These are phyloP conservation scores for Candida multigemmis DNA, from an alignment of 805 yeast species.

Conservation along the genomic window DNA sequence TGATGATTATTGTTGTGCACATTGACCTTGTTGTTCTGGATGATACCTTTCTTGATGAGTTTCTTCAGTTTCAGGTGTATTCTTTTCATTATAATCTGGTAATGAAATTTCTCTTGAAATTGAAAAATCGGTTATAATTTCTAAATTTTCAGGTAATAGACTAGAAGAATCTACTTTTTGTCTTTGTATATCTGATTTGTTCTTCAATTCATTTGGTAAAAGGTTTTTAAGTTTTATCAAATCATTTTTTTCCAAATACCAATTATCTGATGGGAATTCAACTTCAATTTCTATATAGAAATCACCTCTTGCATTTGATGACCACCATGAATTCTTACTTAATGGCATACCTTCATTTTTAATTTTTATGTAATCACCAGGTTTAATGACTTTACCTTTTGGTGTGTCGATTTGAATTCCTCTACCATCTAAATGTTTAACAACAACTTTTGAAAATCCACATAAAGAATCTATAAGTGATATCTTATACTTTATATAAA, in stretches of 20 bases:
- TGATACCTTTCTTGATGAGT: background rate
- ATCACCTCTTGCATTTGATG: constrained; percentile 45
- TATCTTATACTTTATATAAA: constrained; percentile 50
- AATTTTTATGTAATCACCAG: constrained; percentile 60
- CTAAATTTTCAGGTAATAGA: constrained; percentile 28
- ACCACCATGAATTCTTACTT: constrained; percentile 17
- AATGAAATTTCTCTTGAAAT: constrained; percentile 14
- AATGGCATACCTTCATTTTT: constrained; percentile 81
- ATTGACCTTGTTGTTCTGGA: background rate
- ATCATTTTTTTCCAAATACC: constrained; percentile 75
- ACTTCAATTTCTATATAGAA: constrained; percentile 62
- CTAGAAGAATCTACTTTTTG: constrained; percentile 16
- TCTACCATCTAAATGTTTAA: constrained; percentile 76
- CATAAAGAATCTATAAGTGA: constrained; percentile 76
- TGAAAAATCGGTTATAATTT: constrained; percentile 24
- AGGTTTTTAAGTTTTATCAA: constrained; percentile 42
- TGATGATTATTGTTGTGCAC: background rate
- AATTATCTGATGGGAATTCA: constrained; percentile 76
- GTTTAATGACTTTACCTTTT: constrained; percentile 72
- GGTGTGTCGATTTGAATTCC: constrained; percentile 57
- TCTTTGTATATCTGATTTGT: constrained; percentile 11
- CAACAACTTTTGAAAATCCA: constrained; percentile 61
- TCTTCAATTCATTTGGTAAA: constrained; percentile 36
- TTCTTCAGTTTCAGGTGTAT: background rate
- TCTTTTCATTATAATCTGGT: constrained; percentile 21